A percentile compares a stretch with the other conserved stretches of the same genome.
These are phyloP conservation scores for Aspergillus sp. DNA, from an alignment of 2,329 filamentous ascomycete species.

Conservation along the genomic window DNA sequence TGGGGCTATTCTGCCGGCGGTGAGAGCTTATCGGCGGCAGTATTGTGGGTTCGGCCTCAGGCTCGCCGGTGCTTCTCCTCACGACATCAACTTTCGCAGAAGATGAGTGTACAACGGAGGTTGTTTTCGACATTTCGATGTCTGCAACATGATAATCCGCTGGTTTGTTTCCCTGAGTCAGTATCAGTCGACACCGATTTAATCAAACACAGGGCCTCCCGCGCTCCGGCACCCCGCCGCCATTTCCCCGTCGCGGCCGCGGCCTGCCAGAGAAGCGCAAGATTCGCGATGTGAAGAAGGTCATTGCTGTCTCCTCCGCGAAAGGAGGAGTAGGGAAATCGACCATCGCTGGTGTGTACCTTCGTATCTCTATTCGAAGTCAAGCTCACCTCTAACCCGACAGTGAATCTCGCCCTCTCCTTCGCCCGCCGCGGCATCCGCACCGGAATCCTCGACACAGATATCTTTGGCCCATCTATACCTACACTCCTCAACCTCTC, in stretches of 20 bases:
- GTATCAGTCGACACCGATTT: not conserved
- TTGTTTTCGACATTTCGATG: slow-evolving; percentile 57
- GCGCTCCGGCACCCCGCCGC: slow-evolving; percentile 66
- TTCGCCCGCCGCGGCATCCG: slow-evolving; percentile 80
- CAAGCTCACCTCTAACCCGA: not conserved
- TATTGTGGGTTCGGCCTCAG: slow-evolving; percentile 12
- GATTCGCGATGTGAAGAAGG: slow-evolving; percentile 81
- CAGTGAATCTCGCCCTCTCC: slow-evolving; percentile 77
- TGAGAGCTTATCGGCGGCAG: slow-evolving; percentile 21
- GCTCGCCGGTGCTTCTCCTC: not conserved
- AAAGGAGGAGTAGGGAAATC: slow-evolving; percentile 99
- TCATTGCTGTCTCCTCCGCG: slow-evolving; percentile 95
- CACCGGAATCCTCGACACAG: slow-evolving; percentile 86
- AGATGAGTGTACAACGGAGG: slow-evolving; percentile 32
- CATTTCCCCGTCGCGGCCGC: slow-evolving; percentile 67
- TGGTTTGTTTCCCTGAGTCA: slow-evolving; percentile 54
- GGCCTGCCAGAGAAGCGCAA: slow-evolving; percentile 77
- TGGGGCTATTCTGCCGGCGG: slow-evolving; percentile 16
- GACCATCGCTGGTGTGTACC: slow-evolving; percentile 71
- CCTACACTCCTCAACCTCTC: slow-evolving; percentile 83
- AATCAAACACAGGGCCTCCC: slow-evolving; percentile 74
- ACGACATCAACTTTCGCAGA: not conserved
- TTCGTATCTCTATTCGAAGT: too few species aligned
- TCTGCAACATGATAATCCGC: slow-evolving; percentile 79
- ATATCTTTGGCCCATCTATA: slow-evolving; percentile 95